phyloP scores from a whole-genome alignment of 192 early-diverging fungal genomes.

The Backusella liffmaniae region DNA sequence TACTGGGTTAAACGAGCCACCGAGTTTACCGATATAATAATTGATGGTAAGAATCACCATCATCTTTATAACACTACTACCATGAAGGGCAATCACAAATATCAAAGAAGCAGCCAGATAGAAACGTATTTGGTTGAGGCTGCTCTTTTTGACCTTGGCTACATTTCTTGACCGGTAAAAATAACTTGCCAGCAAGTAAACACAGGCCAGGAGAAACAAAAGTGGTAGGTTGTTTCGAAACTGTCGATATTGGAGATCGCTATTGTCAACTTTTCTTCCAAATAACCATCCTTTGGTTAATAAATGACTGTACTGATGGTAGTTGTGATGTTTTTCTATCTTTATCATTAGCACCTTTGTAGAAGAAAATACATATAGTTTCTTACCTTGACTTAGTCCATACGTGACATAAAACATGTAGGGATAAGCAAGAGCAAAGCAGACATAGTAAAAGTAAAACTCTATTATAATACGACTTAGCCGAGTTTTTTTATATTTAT shows the following conservation, averaged over 20 bases:
- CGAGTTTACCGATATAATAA: slow-evolving; percentile 60
- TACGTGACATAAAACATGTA: slow-evolving; percentile 64
- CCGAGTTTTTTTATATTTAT: neutral
- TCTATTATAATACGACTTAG: slow-evolving; percentile 33
- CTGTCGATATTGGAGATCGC: slow-evolving; percentile 61
- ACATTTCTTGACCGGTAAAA: slow-evolving; percentile 37
- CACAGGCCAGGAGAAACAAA: slow-evolving; percentile 43
- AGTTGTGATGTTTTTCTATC: slow-evolving; percentile 42
- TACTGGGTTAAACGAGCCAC: slow-evolving; percentile 56
- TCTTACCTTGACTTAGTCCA: slow-evolving; percentile 49
- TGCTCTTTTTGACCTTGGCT: slow-evolving; percentile 5
- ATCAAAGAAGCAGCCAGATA: neutral
- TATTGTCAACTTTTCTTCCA: slow-evolving; percentile 67
- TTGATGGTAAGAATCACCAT: slow-evolving; percentile 58
- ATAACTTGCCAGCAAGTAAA: slow-evolving; percentile 52
- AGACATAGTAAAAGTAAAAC: slow-evolving; percentile 71
- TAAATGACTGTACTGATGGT: slow-evolving; percentile 33
- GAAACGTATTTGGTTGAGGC: slow-evolving; percentile 3
- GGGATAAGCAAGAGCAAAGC: slow-evolving; percentile 51
- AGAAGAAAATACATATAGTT: neutral
- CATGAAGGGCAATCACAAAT: slow-evolving; percentile 70
- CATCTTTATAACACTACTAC: slow-evolving; percentile 77
- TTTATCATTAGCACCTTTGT: neutral
- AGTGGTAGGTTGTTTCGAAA: slow-evolving; percentile 62
- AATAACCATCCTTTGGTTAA: slow-evolving; percentile 54